These are phyloP conservation scores for Adiantum capillusveneris DNA, from an alignment of 75 land plant species.

Conservation along the genomic window DNA sequence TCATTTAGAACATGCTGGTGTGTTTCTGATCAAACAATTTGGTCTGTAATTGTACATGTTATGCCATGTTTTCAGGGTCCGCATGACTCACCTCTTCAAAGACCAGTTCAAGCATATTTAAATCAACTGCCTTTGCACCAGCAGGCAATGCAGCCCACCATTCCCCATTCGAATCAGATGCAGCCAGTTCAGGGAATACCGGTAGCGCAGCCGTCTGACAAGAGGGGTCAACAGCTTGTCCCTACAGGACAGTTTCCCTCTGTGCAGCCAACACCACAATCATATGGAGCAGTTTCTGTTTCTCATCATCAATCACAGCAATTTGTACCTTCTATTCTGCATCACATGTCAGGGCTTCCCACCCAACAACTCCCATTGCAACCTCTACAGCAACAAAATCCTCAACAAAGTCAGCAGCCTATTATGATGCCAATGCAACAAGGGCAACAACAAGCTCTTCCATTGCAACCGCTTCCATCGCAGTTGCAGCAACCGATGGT, in stretches of 20 bases:
- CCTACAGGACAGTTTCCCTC: conserved; percentile 27
- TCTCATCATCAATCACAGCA: too few species aligned
- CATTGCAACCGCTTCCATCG: too few species aligned
- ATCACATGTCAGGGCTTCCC: too few species aligned
- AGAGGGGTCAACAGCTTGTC: conserved; percentile 25
- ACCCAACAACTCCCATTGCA: conserved; percentile 20
- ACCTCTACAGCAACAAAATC: conserved; percentile 32
- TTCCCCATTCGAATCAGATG: conserved; percentile 26
- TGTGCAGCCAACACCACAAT: conserved; percentile 25
- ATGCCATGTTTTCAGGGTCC: too few species aligned
- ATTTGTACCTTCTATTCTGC: too few species aligned
- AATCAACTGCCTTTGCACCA: too few species aligned
- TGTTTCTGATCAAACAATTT: too few species aligned
- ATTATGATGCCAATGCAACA: not conserved
- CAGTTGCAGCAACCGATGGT: conserved; percentile 6
- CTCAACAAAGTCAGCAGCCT: conserved; percentile 26
- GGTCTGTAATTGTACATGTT: too few species aligned
- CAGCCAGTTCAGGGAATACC: conserved; percentile 20
- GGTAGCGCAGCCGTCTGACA: conserved; percentile 24
- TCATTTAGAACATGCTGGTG: too few species aligned
- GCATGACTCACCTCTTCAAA: too few species aligned
- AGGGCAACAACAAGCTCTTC: too few species aligned
- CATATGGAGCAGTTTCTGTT: conserved; percentile 6
- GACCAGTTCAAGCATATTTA: too few species aligned
- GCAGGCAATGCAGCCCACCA: conserved; percentile 12